Evolutionary conservation across 2,329 filamentous ascomycete genomes (phyloP), one percentile per base, ranked within the genome.

Genomic region (Epichloe sp.): DNA sequence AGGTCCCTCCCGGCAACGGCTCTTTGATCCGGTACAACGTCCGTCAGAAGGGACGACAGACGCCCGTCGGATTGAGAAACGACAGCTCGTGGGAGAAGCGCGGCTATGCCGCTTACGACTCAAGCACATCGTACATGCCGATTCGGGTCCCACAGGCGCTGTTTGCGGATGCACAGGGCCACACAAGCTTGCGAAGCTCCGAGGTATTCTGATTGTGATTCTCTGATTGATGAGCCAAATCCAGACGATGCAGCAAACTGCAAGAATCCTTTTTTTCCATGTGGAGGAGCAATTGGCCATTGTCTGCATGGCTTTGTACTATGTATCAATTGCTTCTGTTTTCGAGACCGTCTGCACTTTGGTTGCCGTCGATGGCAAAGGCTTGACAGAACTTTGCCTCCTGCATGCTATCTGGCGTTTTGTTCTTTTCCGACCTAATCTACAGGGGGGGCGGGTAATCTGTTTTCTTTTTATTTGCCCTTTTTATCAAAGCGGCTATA

Each of bases 21-120:
- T 69, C 68, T 48, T 68, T 76, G 35, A 65, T 75, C 52, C 70
- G 70, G 51, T 76, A 71, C 61, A 71, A 72, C 56, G 66, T 70
- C 56, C 68, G 68, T 56, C 68, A 67, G 56, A 68, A 70, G 60
- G 65, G 59, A 62, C 63, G 65, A 55, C 62, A 58, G 57, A 55
- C 60, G 52, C 59, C 58, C 53, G 50, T 52, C 56, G 59, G 47
- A 51, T 50, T 45, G 52, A 51, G 49, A 56, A 26, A 58, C 34
- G 51, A 57, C 14, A 57, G 52, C 44, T 54, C 57, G 21, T 62
- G 62, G 61, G 63, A 65, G 55, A 67, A 68, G 56, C 56, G 55
- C 48, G 63, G 56, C 37, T 63, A 61, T 50, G 65, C 60, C 47
- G 57, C 63, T 4, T 68, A 66, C 56, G 65, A 69, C 49, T 67